phyloP scores from a whole-genome alignment of 371 early-diverging fungal species.

The Apophysomyces elegans region DNA sequence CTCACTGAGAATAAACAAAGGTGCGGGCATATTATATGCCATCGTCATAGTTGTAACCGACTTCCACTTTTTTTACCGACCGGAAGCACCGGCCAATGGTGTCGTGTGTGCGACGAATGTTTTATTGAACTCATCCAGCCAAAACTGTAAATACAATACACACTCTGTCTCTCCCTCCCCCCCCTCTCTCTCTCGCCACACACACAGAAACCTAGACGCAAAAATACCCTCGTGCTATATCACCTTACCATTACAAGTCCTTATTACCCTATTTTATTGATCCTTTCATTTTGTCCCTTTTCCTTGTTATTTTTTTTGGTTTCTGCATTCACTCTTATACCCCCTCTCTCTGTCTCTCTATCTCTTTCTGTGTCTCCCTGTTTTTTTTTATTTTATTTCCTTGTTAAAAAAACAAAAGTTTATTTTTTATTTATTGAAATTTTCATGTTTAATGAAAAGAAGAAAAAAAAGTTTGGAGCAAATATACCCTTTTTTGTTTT shows the following conservation, averaged over 20 bases:
- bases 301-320: background rate
- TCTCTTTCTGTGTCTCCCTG: too few relatives aligned
- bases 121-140: conserved; percentile 20
- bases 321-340: background rate
- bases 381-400: too few relatives aligned
- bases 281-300: background rate
- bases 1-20: conserved; percentile 8
- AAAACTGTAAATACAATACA: background rate
- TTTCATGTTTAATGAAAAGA: background rate
- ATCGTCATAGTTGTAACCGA: conserved; percentile 30
- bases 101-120: conserved; percentile 32
- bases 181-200: background rate
- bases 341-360: too few relatives aligned
- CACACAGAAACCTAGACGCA: too few relatives aligned
- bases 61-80: conserved; percentile 21
- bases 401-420: too few relatives aligned
- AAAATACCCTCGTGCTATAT: too few relatives aligned
- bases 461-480: background rate
- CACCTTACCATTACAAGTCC: too few relatives aligned
- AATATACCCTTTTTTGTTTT: background rate
- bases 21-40: conserved; percentile 26
- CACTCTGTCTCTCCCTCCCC: background rate
- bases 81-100: conserved; percentile 17
- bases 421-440: too few relatives aligned
- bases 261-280: too few relatives aligned